Conservation (phyloP, 441 rosid genomes). For the Adansonia madagascariensis region DNA sequence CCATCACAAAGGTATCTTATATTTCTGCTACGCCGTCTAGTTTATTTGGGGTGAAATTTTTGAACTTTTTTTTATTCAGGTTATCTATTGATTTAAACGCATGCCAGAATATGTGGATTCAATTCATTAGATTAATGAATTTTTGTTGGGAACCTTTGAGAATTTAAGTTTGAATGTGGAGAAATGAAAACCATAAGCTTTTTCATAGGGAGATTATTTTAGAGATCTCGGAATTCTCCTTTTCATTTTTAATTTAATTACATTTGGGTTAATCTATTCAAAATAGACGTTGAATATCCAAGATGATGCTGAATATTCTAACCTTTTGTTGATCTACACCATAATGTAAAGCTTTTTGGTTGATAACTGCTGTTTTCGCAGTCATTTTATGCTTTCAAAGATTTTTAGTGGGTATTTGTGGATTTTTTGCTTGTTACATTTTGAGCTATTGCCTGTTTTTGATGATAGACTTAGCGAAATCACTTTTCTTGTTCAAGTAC, state of each 20-base stretch:
- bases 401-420: neutral
- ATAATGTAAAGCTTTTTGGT: neutral
- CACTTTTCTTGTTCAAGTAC: conserved; percentile 32
- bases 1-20: neutral
- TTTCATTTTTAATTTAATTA: neutral
- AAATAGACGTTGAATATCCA: neutral
- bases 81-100: neutral
- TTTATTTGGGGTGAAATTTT: neutral
- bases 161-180: neutral
- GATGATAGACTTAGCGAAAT: conserved; percentile 17
- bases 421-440: neutral
- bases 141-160: neutral
- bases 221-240: neutral
- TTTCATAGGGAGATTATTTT: neutral
- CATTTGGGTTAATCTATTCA: conserved; percentile 6
- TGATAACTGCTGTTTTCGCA: neutral
- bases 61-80: neutral
- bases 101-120: neutral
- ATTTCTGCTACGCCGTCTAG: neutral
- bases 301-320: neutral
- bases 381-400: neutral
- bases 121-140: neutral
- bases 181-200: neutral
- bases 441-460: neutral
- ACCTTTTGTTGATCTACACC: neutral